Conservation (phyloP, 2,329 filamentous ascomycete genomes). For the Trichoderma oligosporum region DNA sequence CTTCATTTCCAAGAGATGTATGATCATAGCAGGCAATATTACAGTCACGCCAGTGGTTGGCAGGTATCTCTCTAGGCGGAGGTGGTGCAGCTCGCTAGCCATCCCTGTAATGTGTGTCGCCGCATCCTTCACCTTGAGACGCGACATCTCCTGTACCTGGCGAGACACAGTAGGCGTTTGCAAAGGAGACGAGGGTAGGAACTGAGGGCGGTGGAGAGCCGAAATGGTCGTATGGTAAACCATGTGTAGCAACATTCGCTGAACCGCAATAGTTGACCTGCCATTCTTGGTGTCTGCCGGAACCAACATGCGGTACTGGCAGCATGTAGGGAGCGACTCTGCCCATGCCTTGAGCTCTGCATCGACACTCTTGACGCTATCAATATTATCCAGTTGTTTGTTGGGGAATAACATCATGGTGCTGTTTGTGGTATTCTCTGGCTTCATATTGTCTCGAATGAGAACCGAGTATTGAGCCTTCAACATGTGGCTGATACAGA, state of each 20-base stretch:
- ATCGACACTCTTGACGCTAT: conserved; percentile 76
- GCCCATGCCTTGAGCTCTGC: conserved; percentile 75
- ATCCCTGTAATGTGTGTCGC: conserved; percentile 83
- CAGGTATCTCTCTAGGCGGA: conserved; percentile 72
- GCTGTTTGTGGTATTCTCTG: conserved; percentile 69
- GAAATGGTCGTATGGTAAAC: conserved; percentile 89
- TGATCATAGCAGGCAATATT: conserved; percentile 87
- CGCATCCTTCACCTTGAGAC: conserved; percentile 76
- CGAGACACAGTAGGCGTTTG: conserved; percentile 52
- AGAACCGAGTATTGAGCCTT: conserved; percentile 89
- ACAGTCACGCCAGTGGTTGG: conserved; percentile 90
- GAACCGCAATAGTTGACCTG: conserved; percentile 59
- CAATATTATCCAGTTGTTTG: conserved; percentile 76
- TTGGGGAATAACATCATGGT: conserved; percentile 91
- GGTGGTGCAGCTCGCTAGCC: conserved; percentile 68
- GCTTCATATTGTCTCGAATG: conserved; percentile 75
- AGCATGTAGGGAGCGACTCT: conserved; percentile 64
- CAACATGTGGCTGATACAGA: conserved; percentile 85
- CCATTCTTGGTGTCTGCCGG: conserved; percentile 57
- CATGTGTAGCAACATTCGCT: conserved; percentile 87
- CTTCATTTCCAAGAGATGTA: conserved; percentile 89
- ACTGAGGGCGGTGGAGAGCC: conserved; percentile 85
- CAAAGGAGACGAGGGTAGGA: conserved; percentile 68
- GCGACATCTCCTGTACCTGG: conserved; percentile 76
- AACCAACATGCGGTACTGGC: conserved; percentile 60